Evolutionary conservation across 176 grass and related monocot species (phyloP).

Genomic region (Panicum miliaceum): DNA sequence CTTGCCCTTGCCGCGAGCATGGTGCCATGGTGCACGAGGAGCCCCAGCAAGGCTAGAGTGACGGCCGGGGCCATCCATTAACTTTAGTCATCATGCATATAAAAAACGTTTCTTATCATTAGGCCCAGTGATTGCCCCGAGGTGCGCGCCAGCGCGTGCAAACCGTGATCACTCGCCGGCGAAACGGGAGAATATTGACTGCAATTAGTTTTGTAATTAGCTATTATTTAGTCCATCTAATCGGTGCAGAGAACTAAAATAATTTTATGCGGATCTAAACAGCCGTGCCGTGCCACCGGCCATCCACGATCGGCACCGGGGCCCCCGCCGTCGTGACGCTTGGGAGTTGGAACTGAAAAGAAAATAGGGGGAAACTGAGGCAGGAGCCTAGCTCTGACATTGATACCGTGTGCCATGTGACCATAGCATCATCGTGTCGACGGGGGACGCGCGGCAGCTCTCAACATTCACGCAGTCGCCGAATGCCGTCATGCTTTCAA

Average conservation of each 20-base stretch:
- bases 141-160: background rate
- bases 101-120: background rate
- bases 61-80: background rate
- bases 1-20: background rate
- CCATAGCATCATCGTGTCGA: background rate
- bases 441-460: background rate
- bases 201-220: no score
- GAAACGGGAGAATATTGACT: background rate
- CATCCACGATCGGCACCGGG: background rate
- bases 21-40: no score
- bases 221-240: no score
- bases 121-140: background rate
- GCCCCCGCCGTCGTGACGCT: background rate
- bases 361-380: no score
- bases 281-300: no score
- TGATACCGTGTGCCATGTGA: background rate
- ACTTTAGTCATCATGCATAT: background rate
- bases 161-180: background rate
- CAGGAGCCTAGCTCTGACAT: background rate
- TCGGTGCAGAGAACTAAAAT: no score
- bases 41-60: no score
- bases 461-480: no score
- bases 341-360: background rate
- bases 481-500: background rate
- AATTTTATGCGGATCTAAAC: no score